A percentile compares a stretch with the other conserved stretches of the same genome.
These are phyloP conservation scores for Oehlia diaphana DNA, from an alignment of 192 early-diverging fungal species.

Conservation along the genomic window DNA sequence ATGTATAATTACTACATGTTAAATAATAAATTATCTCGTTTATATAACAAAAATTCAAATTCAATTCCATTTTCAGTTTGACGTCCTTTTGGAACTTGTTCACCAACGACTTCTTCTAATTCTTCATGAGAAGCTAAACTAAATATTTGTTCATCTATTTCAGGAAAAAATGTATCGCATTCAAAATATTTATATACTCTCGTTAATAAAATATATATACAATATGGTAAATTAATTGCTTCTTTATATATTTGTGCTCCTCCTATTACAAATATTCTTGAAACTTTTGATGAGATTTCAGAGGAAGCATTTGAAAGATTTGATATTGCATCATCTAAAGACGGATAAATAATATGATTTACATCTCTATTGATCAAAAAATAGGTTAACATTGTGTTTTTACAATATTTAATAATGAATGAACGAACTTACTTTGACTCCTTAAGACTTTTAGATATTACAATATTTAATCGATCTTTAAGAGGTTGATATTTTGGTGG, in stretches of 20 bases:
- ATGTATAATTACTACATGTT: no score
- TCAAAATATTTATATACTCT: conserved; percentile 59
- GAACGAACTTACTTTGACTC: conserved; percentile 27
- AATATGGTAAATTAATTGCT: conserved; percentile 58
- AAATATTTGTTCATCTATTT: conserved; percentile 54
- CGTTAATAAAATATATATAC: conserved; percentile 70
- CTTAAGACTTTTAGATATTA: conserved; percentile 67
- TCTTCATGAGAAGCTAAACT: conserved; percentile 28
- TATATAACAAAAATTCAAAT: conserved; percentile 35
- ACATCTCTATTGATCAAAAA: background rate
- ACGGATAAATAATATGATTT: conserved; percentile 30
- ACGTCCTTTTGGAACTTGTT: conserved; percentile 24
- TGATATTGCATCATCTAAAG: conserved; percentile 15
- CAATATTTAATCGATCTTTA: conserved; percentile 76
- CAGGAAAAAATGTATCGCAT: conserved; percentile 83
- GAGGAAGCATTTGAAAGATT: background rate
- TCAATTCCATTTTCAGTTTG: conserved; percentile 22
- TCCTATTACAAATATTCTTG: conserved; percentile 79
- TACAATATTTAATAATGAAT: background rate
- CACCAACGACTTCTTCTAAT: conserved; percentile 23
- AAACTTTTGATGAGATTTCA: conserved; percentile 15
- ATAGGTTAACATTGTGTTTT: background rate
- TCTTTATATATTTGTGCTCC: conserved; percentile 75
- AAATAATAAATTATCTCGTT: background rate
- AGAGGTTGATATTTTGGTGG: conserved; percentile 82